These are phyloP conservation scores for Apostasia shenzhenica DNA, from an alignment of 106 monocot species.

Conservation along the genomic window DNA sequence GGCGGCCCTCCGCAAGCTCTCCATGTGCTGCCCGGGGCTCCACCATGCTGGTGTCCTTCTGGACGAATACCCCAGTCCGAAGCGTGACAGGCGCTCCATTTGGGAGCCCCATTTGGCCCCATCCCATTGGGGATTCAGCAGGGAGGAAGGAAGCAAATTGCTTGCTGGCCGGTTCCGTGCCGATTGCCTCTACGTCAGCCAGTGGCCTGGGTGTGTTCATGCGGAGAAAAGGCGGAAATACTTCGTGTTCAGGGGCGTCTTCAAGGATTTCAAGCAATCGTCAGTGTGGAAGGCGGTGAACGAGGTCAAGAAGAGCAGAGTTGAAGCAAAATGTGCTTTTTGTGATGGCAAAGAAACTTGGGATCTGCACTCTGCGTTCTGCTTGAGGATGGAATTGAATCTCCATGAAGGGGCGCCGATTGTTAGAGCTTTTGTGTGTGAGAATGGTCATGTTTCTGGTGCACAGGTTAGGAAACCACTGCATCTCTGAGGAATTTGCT, in stretches of 20 bases:
- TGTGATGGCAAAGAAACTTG: not conserved
- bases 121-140: not conserved
- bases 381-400: not conserved
- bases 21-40: slow-evolving; percentile 10
- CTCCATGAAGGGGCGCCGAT: not conserved
- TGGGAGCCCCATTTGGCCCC: slow-evolving; percentile 7
- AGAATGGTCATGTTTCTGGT: slow-evolving; percentile 1
- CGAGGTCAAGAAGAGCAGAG: slow-evolving; percentile 1
- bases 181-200: not conserved
- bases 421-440: slow-evolving; percentile 1
- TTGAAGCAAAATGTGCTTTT: not conserved
- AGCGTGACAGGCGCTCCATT: not conserved
- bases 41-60: slow-evolving; percentile 7
- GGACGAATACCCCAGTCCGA: not conserved
- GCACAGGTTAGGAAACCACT: not conserved
- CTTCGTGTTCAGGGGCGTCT: not conserved
- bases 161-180: slow-evolving; percentile 5
- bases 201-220: not conserved
- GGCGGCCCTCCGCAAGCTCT: slow-evolving; percentile 12
- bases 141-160: slow-evolving; percentile 8
- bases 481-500: not conserved
- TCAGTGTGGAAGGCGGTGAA: slow-evolving; percentile 3
- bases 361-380: not conserved
- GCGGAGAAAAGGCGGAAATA: not conserved
- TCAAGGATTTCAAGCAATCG: slow-evolving; percentile 4